Evolutionary conservation across 2,329 filamentous ascomycete genomes (phyloP).

Genomic region (Trichoderma arundinaceum): DNA sequence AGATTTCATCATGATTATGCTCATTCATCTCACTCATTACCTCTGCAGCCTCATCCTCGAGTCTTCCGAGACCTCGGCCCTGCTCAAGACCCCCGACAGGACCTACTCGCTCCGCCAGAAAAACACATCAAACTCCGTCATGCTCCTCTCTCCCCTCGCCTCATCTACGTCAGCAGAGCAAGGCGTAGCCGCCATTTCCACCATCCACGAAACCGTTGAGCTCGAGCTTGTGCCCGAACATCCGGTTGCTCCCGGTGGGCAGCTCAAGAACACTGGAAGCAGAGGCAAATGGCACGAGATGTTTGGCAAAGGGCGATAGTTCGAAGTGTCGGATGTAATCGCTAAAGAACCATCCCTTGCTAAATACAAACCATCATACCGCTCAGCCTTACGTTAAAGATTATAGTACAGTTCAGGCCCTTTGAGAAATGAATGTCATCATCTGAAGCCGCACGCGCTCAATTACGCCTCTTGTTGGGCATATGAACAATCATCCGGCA

Average conservation of each 20-base stretch:
- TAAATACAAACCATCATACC: too few relatives aligned
- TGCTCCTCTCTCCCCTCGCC: constrained; percentile 54
- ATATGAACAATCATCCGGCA: too few relatives aligned
- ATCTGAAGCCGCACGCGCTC: too few relatives aligned
- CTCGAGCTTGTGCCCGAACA: constrained; percentile 53
- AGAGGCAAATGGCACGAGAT: constrained; percentile 66
- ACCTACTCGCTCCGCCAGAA: constrained; percentile 68
- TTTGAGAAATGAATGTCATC: too few relatives aligned
- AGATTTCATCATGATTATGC: not conserved
- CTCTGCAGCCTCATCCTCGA: constrained; percentile 53
- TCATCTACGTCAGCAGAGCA: constrained; percentile 33
- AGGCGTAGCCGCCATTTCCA: constrained; percentile 57
- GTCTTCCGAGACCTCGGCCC: constrained; percentile 55
- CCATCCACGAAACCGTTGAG: constrained; percentile 67
- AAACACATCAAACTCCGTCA: constrained; percentile 70
- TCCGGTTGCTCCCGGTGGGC: constrained; percentile 40
- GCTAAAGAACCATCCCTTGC: not conserved
- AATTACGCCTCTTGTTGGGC: too few relatives aligned
- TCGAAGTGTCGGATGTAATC: too few relatives aligned
- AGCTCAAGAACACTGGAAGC: constrained; percentile 41
- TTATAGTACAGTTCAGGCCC: too few relatives aligned
- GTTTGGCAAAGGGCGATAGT: constrained; percentile 54
- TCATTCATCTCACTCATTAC: not conserved
- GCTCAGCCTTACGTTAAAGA: too few relatives aligned
- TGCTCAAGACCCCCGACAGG: constrained; percentile 58